Base-by-base conservation (phyloP, 176 grass and related monocot genomes). In the Eleusine coracana region DNA sequence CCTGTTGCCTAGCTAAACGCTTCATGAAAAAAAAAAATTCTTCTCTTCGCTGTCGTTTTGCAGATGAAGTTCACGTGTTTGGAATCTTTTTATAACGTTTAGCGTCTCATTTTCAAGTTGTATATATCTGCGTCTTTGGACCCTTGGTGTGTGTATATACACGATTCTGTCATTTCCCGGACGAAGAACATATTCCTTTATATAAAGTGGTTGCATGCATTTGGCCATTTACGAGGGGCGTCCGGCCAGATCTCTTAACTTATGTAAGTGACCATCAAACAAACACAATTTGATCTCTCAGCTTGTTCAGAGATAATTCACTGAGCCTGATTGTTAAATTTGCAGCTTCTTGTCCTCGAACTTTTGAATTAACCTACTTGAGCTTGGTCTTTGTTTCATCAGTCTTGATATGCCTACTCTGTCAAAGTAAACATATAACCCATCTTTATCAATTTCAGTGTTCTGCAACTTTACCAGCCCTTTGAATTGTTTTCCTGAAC, bases 201-300 rank as follows among this genome's bases (percentile, higher is more conserved):
- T 66, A 31, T 66, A 37, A 38, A 66, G 76, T 79, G 13, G 77
- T 52, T 67, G 44, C 18, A 66, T 66, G 62, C 62, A 15, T 50
- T 34, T 49, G 7, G 21, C 10, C 58, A 60, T 11, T 60, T 60
- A 60, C 8, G 8, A 46, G 29, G 21, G 25, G 56, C 0, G 52
- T 21, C 17, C 52, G 6, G 58, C 21, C 9, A 11, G 20, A 44
- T 70, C 13, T 21, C n/a, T 10, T 18, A 48, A 17, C 39, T 63
- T 11, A 20, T 46, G 23, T 27, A n/a, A 37, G 27, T 49, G 76
- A 49, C 11, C n/a, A 63, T 79, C 28, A 67, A 67, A 20, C 0
- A 20, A 67, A 66, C 41, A 25, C 28, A 50, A 20, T 5, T 75
- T n/a, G 52, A 60, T 59, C 36, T 58, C 20, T 58, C 18, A 5